These are phyloP conservation scores for Coniferiporia weirii DNA, from an alignment of 1,284 basidiomycete genomes.

Conservation along the genomic window DNA sequence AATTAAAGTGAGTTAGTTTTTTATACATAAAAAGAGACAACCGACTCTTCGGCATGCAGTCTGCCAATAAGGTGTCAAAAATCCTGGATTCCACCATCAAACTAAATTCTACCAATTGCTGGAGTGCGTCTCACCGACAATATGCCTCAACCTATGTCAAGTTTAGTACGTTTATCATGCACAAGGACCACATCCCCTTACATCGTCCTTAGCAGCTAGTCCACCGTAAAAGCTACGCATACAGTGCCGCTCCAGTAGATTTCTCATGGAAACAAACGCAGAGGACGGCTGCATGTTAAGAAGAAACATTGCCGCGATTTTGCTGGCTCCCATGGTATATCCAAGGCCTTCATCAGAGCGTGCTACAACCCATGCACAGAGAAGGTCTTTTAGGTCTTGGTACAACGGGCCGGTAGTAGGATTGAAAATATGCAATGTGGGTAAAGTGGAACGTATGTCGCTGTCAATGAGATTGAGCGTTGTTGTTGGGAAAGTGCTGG, in stretches of 20 bases:
- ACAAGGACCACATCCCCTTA: conserved; percentile 37
- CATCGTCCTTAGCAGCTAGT: conserved; percentile 66
- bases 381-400: conserved; percentile 79
- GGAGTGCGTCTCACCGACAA: conserved; percentile 23
- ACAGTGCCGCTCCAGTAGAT: conserved; percentile 83
- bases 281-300: conserved; percentile 78
- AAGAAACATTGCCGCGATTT: conserved; percentile 84
- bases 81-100: conserved; percentile 48
- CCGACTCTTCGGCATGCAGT: conserved; percentile 91
- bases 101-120: conserved; percentile 13
- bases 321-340: conserved; percentile 66
- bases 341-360: conserved; percentile 84
- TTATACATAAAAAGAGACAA: neutral
- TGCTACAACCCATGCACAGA: conserved; percentile 89
- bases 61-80: conserved; percentile 87
- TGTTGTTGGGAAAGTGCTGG: conserved; percentile 69
- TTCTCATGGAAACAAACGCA: conserved; percentile 85
- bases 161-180: conserved; percentile 20
- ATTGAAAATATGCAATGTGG: conserved; percentile 84
- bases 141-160: conserved; percentile 70
- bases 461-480: conserved; percentile 71
- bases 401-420: conserved; percentile 77
- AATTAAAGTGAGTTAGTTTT: conserved; percentile 19
- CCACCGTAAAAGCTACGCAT: conserved; percentile 84
- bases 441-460: conserved; percentile 80